phyloP scores from a whole-genome alignment of 108 stramenopile genomes.

The Pelagomonas calceolata region DNA sequence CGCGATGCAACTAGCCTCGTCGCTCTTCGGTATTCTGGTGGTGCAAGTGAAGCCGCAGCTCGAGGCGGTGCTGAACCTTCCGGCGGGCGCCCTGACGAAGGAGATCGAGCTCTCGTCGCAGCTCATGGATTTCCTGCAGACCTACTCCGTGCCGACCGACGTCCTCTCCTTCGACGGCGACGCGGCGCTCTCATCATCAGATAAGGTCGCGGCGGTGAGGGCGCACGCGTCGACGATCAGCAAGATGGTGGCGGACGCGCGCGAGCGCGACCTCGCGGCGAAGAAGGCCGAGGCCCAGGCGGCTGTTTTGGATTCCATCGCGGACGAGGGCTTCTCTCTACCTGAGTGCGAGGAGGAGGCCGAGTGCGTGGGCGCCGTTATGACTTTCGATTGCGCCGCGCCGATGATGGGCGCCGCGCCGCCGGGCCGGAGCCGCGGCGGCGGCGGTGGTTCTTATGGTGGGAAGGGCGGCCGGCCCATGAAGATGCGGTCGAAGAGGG shows the following conservation, averaged over 20 bases:
- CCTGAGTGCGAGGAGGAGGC: too few species aligned
- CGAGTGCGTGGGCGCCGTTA: too few species aligned
- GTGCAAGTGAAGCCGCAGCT: conserved; percentile 78
- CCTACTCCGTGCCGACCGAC: conserved; percentile 72
- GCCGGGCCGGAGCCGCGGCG: too few species aligned
- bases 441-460: too few species aligned
- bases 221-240: conserved; percentile 49
- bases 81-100: conserved; percentile 55
- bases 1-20: conserved; percentile 62
- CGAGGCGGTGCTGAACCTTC: conserved; percentile 54
- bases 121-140: conserved; percentile 63
- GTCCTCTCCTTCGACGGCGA: conserved; percentile 59
- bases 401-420: too few species aligned
- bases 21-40: conserved; percentile 63
- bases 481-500: too few species aligned
- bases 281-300: conserved; percentile 36
- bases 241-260: conserved; percentile 49
- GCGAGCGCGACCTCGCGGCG: conserved; percentile 43
- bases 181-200: conserved; percentile 24
- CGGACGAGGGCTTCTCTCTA: too few species aligned
- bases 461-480: too few species aligned
- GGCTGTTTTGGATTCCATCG: neutral
- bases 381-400: too few species aligned
- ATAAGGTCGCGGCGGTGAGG: conserved; percentile 53
- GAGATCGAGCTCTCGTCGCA: conserved; percentile 69